Conservation (phyloP, 2,329 filamentous ascomycete species). For the Colletotrichum sp. region DNA sequence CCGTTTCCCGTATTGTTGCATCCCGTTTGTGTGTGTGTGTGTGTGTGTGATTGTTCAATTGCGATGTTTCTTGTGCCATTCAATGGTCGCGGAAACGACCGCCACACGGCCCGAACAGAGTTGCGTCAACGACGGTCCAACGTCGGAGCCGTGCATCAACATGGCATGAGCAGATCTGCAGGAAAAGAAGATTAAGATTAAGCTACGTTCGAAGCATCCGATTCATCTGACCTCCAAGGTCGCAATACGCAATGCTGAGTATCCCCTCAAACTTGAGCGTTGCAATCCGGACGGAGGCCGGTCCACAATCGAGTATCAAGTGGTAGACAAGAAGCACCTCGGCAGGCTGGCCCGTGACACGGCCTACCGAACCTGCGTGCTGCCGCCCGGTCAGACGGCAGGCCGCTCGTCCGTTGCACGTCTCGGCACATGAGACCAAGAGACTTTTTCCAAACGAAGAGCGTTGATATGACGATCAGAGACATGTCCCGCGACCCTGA, state of each 20-base stretch:
- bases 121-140: not conserved
- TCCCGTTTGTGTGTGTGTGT: not conserved
- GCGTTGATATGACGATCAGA: not conserved
- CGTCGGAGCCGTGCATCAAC: not conserved
- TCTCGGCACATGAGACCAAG: conserved; percentile 10
- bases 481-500: not conserved
- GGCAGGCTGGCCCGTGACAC: not conserved
- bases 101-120: not conserved
- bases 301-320: not conserved
- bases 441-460: not conserved
- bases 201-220: not conserved
- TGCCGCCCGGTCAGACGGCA: not conserved
- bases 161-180: not conserved
- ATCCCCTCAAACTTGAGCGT: not conserved
- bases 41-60: not conserved
- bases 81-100: not conserved
- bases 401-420: not conserved
- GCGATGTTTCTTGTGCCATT: not conserved
- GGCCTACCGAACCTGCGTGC: not conserved
- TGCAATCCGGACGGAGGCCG: not conserved
- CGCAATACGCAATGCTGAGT: not conserved
- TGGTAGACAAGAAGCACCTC: not conserved
- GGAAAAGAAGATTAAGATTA: not conserved
- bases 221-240: not conserved
- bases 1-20: not conserved